Conservation (phyloP, 2,329 filamentous ascomycete species). For the Mycosphaerella sp. region DNA sequence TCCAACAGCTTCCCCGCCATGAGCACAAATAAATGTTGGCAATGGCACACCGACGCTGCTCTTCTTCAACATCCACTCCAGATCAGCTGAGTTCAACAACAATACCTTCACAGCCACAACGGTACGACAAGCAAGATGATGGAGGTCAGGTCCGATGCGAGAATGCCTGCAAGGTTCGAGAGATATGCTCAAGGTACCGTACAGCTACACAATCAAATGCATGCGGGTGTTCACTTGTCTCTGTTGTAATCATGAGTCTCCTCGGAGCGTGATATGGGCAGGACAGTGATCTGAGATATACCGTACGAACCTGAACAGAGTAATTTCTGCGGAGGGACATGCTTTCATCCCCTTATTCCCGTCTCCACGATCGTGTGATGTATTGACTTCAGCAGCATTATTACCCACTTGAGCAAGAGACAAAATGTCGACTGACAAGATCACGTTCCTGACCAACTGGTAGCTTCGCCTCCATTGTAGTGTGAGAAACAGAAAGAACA, state of each 20-base stretch:
- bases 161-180: slow-evolving; percentile 5
- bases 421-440: slow-evolving; percentile 72
- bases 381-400: slow-evolving; percentile 34
- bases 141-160: slow-evolving; percentile 11
- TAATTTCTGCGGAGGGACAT: slow-evolving; percentile 83
- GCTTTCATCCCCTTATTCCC: slow-evolving; percentile 55
- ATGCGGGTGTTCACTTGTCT: slow-evolving; percentile 36
- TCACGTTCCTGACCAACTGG: slow-evolving; percentile 80
- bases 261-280: slow-evolving; percentile 19
- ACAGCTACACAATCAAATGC: slow-evolving; percentile 28
- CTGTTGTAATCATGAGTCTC: slow-evolving; percentile 10
- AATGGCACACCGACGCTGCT: not conserved
- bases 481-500: not conserved
- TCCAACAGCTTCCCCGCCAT: too few species aligned
- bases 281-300: slow-evolving; percentile 62
- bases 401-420: slow-evolving; percentile 36
- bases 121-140: slow-evolving; percentile 14
- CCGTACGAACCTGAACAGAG: slow-evolving; percentile 76
- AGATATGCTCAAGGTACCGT: slow-evolving; percentile 22
- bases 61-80: not conserved
- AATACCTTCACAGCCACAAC: not conserved
- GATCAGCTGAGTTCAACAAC: not conserved
- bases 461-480: slow-evolving; percentile 37
- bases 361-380: slow-evolving; percentile 18
- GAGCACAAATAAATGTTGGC: not conserved